Evolutionary conservation across 1,139 yeast species (phyloP).

Genomic region (Candida freyschussii): DNA sequence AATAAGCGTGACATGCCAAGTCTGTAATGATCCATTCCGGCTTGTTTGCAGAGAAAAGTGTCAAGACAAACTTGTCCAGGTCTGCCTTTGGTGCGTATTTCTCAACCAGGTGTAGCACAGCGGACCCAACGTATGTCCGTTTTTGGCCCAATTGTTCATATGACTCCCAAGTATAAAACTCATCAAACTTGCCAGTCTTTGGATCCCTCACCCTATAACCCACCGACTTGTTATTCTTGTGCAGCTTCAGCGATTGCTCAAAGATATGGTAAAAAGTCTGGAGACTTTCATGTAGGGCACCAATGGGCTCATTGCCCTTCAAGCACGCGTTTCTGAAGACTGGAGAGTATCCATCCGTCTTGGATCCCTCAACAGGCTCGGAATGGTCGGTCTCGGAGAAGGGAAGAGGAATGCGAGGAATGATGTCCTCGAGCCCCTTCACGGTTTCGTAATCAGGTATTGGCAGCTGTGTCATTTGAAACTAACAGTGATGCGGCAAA

Average conservation of each 20-base stretch:
- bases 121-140: conserved; percentile 27
- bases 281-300: conserved; percentile 36
- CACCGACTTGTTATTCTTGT: conserved; percentile 31
- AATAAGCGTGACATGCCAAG: conserved; percentile 36
- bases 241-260: conserved; percentile 29
- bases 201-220: conserved; percentile 29
- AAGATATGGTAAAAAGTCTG: conserved; percentile 38
- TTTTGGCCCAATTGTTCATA: conserved; percentile 20
- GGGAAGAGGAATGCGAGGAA: conserved; percentile 14
- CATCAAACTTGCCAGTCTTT: conserved; percentile 15
- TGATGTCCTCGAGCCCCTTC: conserved; percentile 9
- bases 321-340: conserved; percentile 38
- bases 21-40: conserved; percentile 32
- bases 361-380: conserved; percentile 20
- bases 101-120: conserved; percentile 21
- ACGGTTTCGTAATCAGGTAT: conserved; percentile 7
- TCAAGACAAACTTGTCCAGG: conserved; percentile 19
- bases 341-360: conserved; percentile 37
- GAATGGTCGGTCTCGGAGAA: conserved; percentile 19
- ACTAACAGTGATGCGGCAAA: too few relatives aligned
- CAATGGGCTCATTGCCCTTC: conserved; percentile 28
- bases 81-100: conserved; percentile 21
- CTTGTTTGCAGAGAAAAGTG: conserved; percentile 27
- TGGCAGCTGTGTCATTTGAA: conserved; percentile 20
- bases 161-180: conserved; percentile 23